Evolutionary conservation across 352 stramenopile genomes (phyloP).

Genomic region (Hyaloperonospora brassicae): DNA sequence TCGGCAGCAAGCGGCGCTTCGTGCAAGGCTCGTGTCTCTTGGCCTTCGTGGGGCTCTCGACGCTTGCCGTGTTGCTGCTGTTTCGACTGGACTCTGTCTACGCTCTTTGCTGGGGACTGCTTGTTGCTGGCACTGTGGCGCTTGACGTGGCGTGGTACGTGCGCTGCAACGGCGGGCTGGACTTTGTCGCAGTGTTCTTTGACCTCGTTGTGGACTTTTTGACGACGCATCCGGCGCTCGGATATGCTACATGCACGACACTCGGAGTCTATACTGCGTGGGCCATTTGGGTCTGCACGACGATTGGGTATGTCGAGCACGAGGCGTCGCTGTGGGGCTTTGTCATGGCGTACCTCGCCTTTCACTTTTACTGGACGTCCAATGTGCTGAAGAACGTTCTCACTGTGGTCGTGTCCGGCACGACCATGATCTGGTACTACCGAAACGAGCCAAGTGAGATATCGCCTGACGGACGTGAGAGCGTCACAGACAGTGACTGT

Average conservation of each 20-base stretch:
- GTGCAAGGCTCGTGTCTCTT: conserved; percentile 62
- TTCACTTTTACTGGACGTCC: conserved; percentile 86
- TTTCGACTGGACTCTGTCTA: conserved; percentile 44
- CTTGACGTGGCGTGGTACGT: conserved; percentile 65
- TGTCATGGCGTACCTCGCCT: conserved; percentile 62
- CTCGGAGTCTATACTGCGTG: conserved; percentile 68
- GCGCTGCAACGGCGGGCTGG: conserved; percentile 53
- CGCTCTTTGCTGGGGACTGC: conserved; percentile 41
- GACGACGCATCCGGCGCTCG: conserved; percentile 45
- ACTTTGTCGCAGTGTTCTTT: conserved; percentile 81
- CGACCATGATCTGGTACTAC: conserved; percentile 85
- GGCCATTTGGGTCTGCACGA: conserved; percentile 71
- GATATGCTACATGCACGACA: conserved; percentile 36
- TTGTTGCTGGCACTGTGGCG: conserved; percentile 32
- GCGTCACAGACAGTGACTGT: conserved; percentile 34
- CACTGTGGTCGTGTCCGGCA: conserved; percentile 66
- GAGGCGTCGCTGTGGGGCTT: conserved; percentile 60
- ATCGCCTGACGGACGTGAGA: conserved; percentile 28
- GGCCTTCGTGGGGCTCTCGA: conserved; percentile 43
- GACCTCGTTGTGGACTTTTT: conserved; percentile 73
- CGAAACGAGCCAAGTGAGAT: conserved; percentile 58
- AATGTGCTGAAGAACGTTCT: conserved; percentile 83
- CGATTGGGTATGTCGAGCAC: conserved; percentile 57
- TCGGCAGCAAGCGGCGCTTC: conserved; percentile 67
- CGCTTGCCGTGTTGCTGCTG: conserved; percentile 37